Base-by-base conservation (phyloP, 2,329 filamentous ascomycete genomes). In the Dryadomyces sulphureus region DNA sequence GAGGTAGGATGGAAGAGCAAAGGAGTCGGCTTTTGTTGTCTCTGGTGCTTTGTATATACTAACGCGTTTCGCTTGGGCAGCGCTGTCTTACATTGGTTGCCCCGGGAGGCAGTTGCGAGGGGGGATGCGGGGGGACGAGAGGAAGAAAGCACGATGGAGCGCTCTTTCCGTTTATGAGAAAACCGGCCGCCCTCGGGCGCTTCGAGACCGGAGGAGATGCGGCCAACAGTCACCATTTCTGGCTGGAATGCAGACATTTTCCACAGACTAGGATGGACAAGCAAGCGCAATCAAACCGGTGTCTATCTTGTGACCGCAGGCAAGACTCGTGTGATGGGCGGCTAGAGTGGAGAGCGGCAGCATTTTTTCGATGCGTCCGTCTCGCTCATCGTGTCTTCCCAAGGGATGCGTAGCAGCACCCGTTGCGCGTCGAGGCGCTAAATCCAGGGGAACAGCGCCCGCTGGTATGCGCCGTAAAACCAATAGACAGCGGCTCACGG, bases 111-210 rank as follows among this genome's bases (percentile, higher is more conserved):
- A 9, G 39, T 34, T 25, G 36, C 21, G n/a, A 45, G 25, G 7
- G 7, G 7, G 7, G 25, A 32, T 9, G 39, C 17, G 35, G 32
- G 7, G 38, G 12, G 24, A 19, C 19, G 19, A 24, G 14, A 43
- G 40, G 40, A 32, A 43, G 21, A 19, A 39, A n/a, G 20, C 11
- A 25, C 9, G 21, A 22, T 17, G 40, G 40, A 11, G 24, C 41
- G 45, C 40, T 47, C 45, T 43, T 47, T 32, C 45, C 45, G 24
- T 47, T 47, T 47, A 24, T 35, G 32, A 16, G 38, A 16, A 20
- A 3, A 20, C 38, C 30, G 7, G n/a, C 21, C 17, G 38, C n/a
- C n/a, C n/a, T n/a, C n/a, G n/a, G n/a, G n/a, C n/a, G n/a, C 38
- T 39, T 11, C 4, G 12, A 39, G 12, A n/a, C 14, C 14, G 20